These are phyloP conservation scores for Triadica sebifera DNA, from an alignment of 345 rosid species.

Conservation along the genomic window DNA sequence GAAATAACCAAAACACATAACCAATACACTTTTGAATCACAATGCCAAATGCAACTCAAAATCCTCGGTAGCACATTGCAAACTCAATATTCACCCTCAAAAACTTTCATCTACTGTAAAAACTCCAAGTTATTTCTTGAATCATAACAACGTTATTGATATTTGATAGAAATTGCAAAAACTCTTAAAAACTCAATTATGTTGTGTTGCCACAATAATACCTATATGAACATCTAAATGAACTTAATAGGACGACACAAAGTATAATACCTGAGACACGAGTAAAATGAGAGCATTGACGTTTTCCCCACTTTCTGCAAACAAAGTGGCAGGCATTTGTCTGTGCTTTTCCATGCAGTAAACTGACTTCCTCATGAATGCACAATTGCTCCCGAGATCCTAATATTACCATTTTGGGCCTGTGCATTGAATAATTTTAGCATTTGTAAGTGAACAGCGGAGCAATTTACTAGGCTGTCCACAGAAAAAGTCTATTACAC, in stretches of 20 bases:
- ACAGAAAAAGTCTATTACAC: neutral
- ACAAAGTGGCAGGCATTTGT: slow-evolving; percentile 71
- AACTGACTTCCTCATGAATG: slow-evolving; percentile 77
- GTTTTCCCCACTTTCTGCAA: slow-evolving; percentile 60
- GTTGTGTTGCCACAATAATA: neutral
- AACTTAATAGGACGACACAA: neutral
- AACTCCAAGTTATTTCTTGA: slow-evolving; percentile 1
- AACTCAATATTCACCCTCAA: neutral
- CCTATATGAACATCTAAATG: neutral
- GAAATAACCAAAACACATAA: neutral
- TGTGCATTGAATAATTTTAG: slow-evolving; percentile 31
- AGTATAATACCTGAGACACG: slow-evolving; percentile 43
- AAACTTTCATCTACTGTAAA: neutral
- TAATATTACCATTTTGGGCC: slow-evolving; percentile 92
- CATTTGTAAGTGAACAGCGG: neutral
- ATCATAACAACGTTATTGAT: neutral
- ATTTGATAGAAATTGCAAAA: neutral
- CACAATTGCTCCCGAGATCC: slow-evolving; percentile 96
- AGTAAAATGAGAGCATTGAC: slow-evolving; percentile 53
- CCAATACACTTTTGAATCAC: neutral
- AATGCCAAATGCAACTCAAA: neutral
- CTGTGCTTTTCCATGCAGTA: slow-evolving; percentile 83
- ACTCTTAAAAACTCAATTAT: neutral
- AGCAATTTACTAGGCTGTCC: neutral
- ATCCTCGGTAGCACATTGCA: neutral